These are phyloP conservation scores for Leptographium lundbergii DNA, from an alignment of 2,329 filamentous ascomycete genomes.

Conservation along the genomic window DNA sequence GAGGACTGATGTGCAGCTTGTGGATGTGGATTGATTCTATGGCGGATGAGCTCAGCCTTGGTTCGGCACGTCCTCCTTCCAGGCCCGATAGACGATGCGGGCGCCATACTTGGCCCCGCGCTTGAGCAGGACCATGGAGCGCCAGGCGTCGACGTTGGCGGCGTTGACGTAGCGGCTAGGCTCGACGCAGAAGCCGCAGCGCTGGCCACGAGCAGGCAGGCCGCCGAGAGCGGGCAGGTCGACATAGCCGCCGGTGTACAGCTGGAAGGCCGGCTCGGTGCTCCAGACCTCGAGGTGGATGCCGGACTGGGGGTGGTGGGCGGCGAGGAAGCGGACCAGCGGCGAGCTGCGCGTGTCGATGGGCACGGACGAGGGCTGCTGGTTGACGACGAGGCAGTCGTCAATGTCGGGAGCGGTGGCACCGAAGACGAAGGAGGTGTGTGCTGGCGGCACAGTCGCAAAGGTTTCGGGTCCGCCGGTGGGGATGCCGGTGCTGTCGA, in stretches of 20 bases:
- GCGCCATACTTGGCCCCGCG: conserved; percentile 75
- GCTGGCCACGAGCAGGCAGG: conserved; percentile 48
- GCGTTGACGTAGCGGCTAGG: conserved; percentile 87
- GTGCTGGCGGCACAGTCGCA: conserved; percentile 48
- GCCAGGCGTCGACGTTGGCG: conserved; percentile 70
- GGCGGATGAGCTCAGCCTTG: no score
- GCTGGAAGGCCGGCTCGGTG: conserved; percentile 94
- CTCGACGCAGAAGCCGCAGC: conserved; percentile 83
- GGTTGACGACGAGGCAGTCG: conserved; percentile 75
- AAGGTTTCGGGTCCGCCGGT: conserved; percentile 49
- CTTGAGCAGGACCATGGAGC: conserved; percentile 64
- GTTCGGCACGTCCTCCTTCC: conserved; percentile 42
- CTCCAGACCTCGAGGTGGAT: conserved; percentile 78
- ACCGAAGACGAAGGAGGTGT: conserved; percentile 61
- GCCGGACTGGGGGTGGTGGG: conserved; percentile 60
- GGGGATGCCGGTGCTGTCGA: conserved; percentile 64
- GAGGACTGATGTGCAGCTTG: not conserved
- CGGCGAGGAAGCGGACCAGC: conserved; percentile 54
- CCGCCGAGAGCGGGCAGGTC: conserved; percentile 54
- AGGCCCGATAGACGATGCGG: conserved; percentile 72
- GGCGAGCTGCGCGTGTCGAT: conserved; percentile 53
- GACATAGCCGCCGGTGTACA: conserved; percentile 84
- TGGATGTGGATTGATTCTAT: no score
- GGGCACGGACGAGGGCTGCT: conserved; percentile 44
- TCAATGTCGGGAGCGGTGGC: conserved; percentile 64